Conservation (phyloP, 2,329 filamentous ascomycete genomes). For the Phialophora verrucosa region DNA sequence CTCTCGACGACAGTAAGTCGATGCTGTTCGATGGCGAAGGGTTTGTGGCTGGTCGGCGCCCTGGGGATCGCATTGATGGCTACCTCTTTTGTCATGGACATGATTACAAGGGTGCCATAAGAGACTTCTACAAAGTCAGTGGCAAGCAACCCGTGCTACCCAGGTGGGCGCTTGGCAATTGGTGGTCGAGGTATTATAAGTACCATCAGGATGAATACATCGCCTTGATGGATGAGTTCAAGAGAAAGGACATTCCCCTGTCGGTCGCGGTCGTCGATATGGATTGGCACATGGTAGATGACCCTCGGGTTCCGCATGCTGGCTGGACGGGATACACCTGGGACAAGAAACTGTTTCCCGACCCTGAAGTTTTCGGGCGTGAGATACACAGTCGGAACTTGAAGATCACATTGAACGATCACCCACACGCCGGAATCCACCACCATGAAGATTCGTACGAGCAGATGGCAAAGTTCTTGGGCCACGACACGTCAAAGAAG, state of each 20-base stretch:
- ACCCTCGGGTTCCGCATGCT: slow-evolving; percentile 52
- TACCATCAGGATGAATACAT: slow-evolving; percentile 64
- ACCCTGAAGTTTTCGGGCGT: slow-evolving; percentile 59
- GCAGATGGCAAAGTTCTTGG: slow-evolving; percentile 59
- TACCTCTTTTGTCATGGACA: slow-evolving; percentile 67
- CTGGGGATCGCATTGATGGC: slow-evolving; percentile 57
- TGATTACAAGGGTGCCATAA: slow-evolving; percentile 62
- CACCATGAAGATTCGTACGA: slow-evolving; percentile 63
- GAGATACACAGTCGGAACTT: slow-evolving; percentile 60
- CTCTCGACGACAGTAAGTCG: slow-evolving; percentile 60
- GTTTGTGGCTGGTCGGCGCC: slow-evolving; percentile 53
- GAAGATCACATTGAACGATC: slow-evolving; percentile 65
- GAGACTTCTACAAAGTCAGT: slow-evolving; percentile 61
- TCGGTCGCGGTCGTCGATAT: slow-evolving; percentile 68
- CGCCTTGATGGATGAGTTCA: slow-evolving; percentile 63
- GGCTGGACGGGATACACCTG: slow-evolving; percentile 69
- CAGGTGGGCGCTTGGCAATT: slow-evolving; percentile 66
- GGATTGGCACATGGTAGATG: slow-evolving; percentile 68
- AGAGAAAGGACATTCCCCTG: slow-evolving; percentile 58
- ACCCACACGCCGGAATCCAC: slow-evolving; percentile 65
- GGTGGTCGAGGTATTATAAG: slow-evolving; percentile 69
- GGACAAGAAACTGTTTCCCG: slow-evolving; percentile 64
- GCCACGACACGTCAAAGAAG: slow-evolving; percentile 57
- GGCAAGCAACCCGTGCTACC: slow-evolving; percentile 63
- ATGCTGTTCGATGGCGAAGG: slow-evolving; percentile 64